Evolutionary conservation across 2,329 filamentous ascomycete genomes (phyloP).

Genomic region (Aspergillus tamarii): DNA sequence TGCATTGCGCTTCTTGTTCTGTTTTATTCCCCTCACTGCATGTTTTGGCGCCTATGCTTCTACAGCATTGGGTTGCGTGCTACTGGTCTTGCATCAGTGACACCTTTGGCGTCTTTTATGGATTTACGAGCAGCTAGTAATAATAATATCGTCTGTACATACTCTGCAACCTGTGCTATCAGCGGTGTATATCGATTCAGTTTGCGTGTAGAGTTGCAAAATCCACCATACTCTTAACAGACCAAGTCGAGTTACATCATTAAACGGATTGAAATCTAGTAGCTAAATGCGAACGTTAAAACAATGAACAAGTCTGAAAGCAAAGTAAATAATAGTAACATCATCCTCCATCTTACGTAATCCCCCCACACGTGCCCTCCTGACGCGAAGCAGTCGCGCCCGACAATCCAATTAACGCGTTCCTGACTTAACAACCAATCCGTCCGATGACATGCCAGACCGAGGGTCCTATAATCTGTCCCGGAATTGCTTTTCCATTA

Average conservation of each 20-base stretch:
- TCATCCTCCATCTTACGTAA: slow-evolving; percentile 13
- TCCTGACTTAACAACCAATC: background rate
- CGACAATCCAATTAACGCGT: slow-evolving; percentile 28
- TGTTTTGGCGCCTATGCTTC: slow-evolving; percentile 11
- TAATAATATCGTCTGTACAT: slow-evolving; percentile 30
- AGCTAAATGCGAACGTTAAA: too few relatives aligned
- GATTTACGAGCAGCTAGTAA: slow-evolving; percentile 22
- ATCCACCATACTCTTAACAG: background rate
- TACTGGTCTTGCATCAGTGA: slow-evolving; percentile 14
- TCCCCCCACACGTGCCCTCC: slow-evolving; percentile 13
- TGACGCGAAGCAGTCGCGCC: slow-evolving; percentile 17
- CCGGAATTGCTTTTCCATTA: background rate
- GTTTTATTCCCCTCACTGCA: slow-evolving; percentile 21
- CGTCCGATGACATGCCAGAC: background rate
- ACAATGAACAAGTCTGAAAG: too few relatives aligned
- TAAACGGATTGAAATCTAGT: background rate
- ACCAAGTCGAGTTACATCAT: background rate
- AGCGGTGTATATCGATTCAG: slow-evolving; percentile 10
- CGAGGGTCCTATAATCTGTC: background rate
- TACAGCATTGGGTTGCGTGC: slow-evolving; percentile 12
- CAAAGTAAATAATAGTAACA: too few relatives aligned
- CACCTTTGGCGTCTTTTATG: slow-evolving; percentile 16
- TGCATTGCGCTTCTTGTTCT: slow-evolving; percentile 10
- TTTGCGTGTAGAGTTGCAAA: background rate
- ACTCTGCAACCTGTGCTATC: background rate